Percentiles rank a stretch among this genome's conserved stretches.
Evolutionary conservation across 73 alveolate genomes (phyloP).

Genomic region (Durusdinium trenchii): DNA sequence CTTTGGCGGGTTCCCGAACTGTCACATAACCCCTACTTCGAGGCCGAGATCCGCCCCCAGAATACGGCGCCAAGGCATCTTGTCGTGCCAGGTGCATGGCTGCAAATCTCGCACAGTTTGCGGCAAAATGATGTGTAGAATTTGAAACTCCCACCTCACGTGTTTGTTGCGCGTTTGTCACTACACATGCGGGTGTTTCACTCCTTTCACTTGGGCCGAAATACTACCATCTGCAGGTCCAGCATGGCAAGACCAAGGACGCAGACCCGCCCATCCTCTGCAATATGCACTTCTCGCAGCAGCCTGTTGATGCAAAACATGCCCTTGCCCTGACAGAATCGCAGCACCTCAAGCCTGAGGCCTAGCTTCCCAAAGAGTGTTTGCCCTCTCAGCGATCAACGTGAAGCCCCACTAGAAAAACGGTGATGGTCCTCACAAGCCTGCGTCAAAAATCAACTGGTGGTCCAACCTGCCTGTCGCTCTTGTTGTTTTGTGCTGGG

Average conservation of each 20-base stretch:
- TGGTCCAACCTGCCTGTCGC: background rate
- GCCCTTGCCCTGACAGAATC: too few relatives aligned
- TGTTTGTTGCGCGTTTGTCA: too few relatives aligned
- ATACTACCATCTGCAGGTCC: too few relatives aligned
- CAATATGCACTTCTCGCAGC: background rate
- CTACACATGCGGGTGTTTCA: too few relatives aligned
- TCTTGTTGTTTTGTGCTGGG: background rate
- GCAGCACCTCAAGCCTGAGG: background rate
- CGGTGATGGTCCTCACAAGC: constrained; percentile 94
- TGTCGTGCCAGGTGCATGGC: constrained; percentile 83
- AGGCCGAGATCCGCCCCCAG: constrained; percentile 84
- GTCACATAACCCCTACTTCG: constrained; percentile 81
- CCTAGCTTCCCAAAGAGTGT: background rate
- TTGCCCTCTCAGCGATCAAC: background rate
- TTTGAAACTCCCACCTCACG: too few relatives aligned
- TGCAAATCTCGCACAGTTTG: background rate
- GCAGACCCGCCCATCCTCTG: too few relatives aligned
- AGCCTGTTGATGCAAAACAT: background rate
- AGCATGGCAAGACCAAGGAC: too few relatives aligned
- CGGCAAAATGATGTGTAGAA: too few relatives aligned
- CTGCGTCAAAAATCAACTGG: background rate
- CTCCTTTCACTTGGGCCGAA: too few relatives aligned
- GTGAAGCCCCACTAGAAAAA: constrained; percentile 88
- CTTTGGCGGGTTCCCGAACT: constrained; percentile 91
- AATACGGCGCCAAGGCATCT: constrained; percentile 84